These are phyloP conservation scores for Sergeia podlipaevii DNA, from an alignment of 208 protist genomes.

Conservation along the genomic window DNA sequence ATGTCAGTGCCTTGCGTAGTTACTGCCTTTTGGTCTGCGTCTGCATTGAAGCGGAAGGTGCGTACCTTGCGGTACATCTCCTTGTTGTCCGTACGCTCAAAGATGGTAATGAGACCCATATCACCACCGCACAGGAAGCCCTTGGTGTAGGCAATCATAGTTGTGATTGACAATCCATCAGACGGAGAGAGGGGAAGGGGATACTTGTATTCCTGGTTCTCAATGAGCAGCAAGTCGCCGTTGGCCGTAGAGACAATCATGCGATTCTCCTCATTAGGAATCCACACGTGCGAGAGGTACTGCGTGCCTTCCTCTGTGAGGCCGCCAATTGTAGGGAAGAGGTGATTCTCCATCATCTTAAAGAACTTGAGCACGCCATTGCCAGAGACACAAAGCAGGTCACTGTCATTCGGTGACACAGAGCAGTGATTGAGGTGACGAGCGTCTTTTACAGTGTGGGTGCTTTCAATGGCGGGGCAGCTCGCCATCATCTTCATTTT, in stretches of 20 bases:
- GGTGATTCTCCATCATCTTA: constrained; percentile 63
- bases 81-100: constrained; percentile 90
- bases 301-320: constrained; percentile 72
- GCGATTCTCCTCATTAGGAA: constrained; percentile 74
- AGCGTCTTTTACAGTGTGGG: constrained; percentile 32
- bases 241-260: constrained; percentile 92
- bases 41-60: constrained; percentile 85
- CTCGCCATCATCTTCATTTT: constrained; percentile 78
- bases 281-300: constrained; percentile 93
- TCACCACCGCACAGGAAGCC: constrained; percentile 95
- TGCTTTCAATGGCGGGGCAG: constrained; percentile 48
- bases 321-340: constrained; percentile 55
- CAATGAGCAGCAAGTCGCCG: constrained; percentile 94
- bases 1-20: constrained; percentile 21
- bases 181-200: constrained; percentile 83
- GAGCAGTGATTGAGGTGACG: constrained; percentile 86
- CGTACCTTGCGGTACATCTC: constrained; percentile 94
- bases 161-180: constrained; percentile 88
- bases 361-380: constrained; percentile 90
- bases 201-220: constrained; percentile 84
- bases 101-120: constrained; percentile 92
- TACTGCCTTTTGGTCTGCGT: constrained; percentile 20
- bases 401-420: constrained; percentile 86
- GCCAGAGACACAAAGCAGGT: constrained; percentile 91
- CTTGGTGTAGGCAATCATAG: constrained; percentile 85